A percentile compares a stretch with the other conserved stretches of the same genome.
Conservation (phyloP, 2,329 filamentous ascomycete species). For the Zymoseptoria pseudotritici region DNA sequence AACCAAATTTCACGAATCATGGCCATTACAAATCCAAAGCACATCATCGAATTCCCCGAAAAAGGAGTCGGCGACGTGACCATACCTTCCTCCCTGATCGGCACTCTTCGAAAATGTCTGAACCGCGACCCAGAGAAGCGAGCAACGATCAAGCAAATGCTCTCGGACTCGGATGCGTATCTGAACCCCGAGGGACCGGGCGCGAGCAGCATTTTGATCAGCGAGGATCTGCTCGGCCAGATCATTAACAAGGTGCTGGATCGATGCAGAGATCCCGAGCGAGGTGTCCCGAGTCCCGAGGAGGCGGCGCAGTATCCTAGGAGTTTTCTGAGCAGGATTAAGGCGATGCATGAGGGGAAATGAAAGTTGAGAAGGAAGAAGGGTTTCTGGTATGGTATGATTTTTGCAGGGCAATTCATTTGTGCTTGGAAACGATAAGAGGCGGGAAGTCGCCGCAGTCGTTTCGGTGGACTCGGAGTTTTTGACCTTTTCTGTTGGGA, state of each 20-base stretch:
- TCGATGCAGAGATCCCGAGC: slow-evolving; percentile 47
- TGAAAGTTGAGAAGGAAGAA: slow-evolving; percentile 4
- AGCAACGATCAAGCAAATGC: slow-evolving; percentile 51
- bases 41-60: slow-evolving; percentile 64
- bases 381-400: background rate
- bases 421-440: background rate
- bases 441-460: background rate
- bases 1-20: slow-evolving; percentile 82
- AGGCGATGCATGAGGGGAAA: slow-evolving; percentile 33
- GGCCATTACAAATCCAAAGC: slow-evolving; percentile 73
- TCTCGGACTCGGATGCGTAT: slow-evolving; percentile 50
- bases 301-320: slow-evolving; percentile 43
- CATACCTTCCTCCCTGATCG: slow-evolving; percentile 49
- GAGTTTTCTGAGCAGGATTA: slow-evolving; percentile 43
- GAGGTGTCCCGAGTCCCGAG: slow-evolving; percentile 49
- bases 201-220: slow-evolving; percentile 43
- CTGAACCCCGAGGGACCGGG: slow-evolving; percentile 48
- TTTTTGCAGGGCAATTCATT: background rate
- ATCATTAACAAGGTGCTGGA: slow-evolving; percentile 54
- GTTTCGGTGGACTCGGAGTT: background rate
- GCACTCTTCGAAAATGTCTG: slow-evolving; percentile 51
- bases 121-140: slow-evolving; percentile 50
- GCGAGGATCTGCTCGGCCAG: slow-evolving; percentile 51
- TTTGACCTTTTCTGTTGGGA: background rate
- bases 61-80: slow-evolving; percentile 57